Evolutionary conservation across 208 protist genomes (phyloP), one percentile per base, ranked within the genome.

Genomic region (Leishmania braziliensis): DNA sequence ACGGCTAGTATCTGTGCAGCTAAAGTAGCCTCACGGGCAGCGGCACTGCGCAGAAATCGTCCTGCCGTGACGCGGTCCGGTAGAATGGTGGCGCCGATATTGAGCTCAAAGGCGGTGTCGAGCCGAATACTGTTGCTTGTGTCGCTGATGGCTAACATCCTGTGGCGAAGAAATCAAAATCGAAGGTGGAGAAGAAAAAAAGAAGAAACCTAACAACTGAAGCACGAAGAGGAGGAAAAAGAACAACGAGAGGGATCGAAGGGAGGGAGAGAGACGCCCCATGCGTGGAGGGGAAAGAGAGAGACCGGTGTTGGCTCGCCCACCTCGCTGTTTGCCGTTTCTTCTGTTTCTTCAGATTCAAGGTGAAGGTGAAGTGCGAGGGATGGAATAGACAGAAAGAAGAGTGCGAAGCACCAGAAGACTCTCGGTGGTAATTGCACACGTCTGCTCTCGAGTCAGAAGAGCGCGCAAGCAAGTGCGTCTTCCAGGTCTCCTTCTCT

Each of bases 41-140:
- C 43, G 46, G 81, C 39, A 18, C 78, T 83, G 65, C 83, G 77
- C 58, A 94, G 84, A 78, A 97, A 97, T 69, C 92, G 89, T 5
- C 93, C 93, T 50, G 89, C 88, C 12, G 87, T 80, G 23, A 91
- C 92, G 51, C 94, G 82, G 65, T 89, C 88, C 5, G 89, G 79
- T 56, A 90, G 54, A 39, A 96, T 86, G 53, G 90, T 79, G 5
- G 84, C 88, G 23, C 87, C 86, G 2, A 96, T 84, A 51, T 89
- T 75, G 23, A 87, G 66, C 88, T 96, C 91, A 72, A 96, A 96
- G 36, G 88, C 87, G 2, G 87, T 87, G 78, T 86, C 87, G 71
- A 96, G 86, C 58, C 88, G 81, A 14, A 87, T 82, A 58, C 81
- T 77, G 73, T 85, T 86, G 65, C 70, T 69, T 1, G 66, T 53